Conservation (phyloP, 2,329 filamentous ascomycete species). For the Furcasterigmium sp. region DNA sequence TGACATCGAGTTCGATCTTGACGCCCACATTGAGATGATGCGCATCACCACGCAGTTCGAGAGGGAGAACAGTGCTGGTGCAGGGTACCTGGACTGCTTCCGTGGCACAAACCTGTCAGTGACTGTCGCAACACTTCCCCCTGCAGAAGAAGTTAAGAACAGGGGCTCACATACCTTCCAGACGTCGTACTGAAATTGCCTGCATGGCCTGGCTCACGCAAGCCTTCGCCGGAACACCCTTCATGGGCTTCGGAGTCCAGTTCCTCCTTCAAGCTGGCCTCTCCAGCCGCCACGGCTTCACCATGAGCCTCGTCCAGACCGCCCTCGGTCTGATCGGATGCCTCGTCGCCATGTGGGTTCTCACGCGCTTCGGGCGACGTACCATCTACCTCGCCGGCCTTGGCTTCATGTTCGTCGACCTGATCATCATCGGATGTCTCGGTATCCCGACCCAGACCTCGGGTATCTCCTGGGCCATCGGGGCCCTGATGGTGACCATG, state of each 20-base stretch:
- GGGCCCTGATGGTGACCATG: slow-evolving; percentile 5
- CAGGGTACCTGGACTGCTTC: slow-evolving; percentile 13
- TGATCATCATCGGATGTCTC: slow-evolving; percentile 27
- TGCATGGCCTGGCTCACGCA: slow-evolving; percentile 20
- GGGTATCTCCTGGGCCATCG: slow-evolving; percentile 27
- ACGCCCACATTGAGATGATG: slow-evolving; percentile 16
- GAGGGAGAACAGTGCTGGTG: slow-evolving; percentile 17
- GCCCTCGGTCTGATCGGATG: slow-evolving; percentile 36
- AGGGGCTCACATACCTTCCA: slow-evolving; percentile 35
- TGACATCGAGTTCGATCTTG: slow-evolving; percentile 12
- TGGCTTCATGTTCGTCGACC: slow-evolving; percentile 29
- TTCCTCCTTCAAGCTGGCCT: slow-evolving; percentile 18
- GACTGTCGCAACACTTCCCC: too few species aligned
- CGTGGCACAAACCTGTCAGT: slow-evolving; percentile 25
- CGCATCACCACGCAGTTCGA: slow-evolving; percentile 23
- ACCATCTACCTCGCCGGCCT: slow-evolving; percentile 35
- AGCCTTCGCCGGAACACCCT: slow-evolving; percentile 16
- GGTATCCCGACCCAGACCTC: slow-evolving; percentile 12
- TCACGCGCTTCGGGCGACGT: slow-evolving; percentile 29
- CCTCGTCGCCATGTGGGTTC: slow-evolving; percentile 32
- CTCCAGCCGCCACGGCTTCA: slow-evolving; percentile 20
- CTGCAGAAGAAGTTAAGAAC: slow-evolving; percentile 36
- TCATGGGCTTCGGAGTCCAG: slow-evolving; percentile 10
- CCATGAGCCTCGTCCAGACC: slow-evolving; percentile 32
- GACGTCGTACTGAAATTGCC: slow-evolving; percentile 19